A percentile compares a stretch with the other conserved stretches of the same genome.
Conservation (phyloP, 2,329 filamentous ascomycete genomes). For the Aureobasidium sp. region DNA sequence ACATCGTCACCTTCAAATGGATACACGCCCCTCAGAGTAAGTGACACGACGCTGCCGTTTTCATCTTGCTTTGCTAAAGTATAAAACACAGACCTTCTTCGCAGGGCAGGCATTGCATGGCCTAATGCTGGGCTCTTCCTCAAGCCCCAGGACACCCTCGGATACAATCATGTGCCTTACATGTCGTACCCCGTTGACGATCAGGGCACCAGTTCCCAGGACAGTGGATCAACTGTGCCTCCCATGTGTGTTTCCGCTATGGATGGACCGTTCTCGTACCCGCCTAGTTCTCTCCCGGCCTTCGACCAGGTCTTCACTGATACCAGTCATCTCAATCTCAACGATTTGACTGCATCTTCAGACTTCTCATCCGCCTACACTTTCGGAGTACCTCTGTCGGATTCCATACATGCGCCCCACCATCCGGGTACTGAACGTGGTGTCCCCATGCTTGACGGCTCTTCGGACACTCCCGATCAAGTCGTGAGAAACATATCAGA, state of each 20-base stretch:
- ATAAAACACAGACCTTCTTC: slow-evolving; percentile 53
- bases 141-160: slow-evolving; percentile 48
- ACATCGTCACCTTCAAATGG: slow-evolving; percentile 71
- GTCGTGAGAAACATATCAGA: slow-evolving; percentile 18
- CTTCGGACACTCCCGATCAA: not conserved
- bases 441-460: not conserved
- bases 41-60: slow-evolving; percentile 18
- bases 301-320: not conserved
- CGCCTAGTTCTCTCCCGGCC: not conserved
- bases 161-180: not conserved
- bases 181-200: slow-evolving; percentile 19
- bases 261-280: not conserved
- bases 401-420: not conserved
- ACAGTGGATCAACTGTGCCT: not conserved
- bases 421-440: not conserved
- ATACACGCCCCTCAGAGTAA: slow-evolving; percentile 72
- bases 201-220: not conserved
- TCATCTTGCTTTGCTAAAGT: not conserved
- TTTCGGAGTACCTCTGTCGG: not conserved
- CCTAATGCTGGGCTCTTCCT: slow-evolving; percentile 50
- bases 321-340: slow-evolving; percentile 15
- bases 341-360: slow-evolving; percentile 14
- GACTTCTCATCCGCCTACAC: slow-evolving; percentile 12
- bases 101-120: slow-evolving; percentile 68
- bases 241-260: not conserved